These are phyloP conservation scores for Colletotrichum graminicola DNA, from an alignment of 2,329 filamentous ascomycete species.

Conservation along the genomic window DNA sequence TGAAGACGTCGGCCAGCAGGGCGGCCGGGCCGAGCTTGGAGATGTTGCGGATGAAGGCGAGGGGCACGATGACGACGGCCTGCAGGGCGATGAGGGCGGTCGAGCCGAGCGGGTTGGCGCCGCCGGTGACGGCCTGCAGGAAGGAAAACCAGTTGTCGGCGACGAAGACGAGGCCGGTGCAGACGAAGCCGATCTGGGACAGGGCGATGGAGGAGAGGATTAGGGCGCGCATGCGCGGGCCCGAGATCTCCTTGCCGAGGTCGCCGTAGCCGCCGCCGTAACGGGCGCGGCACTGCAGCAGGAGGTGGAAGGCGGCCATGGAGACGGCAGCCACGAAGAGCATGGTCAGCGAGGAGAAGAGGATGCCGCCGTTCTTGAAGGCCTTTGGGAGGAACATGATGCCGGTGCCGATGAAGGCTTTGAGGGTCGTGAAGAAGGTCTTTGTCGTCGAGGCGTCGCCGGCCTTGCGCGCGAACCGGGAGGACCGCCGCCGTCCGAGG, in stretches of 20 bases:
- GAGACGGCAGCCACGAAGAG: conserved; percentile 74
- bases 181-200: conserved; percentile 83
- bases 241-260: conserved; percentile 75
- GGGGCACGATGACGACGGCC: conserved; percentile 72
- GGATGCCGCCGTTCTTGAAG: conserved; percentile 81
- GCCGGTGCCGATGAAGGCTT: conserved; percentile 83
- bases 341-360: conserved; percentile 79
- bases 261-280: conserved; percentile 82
- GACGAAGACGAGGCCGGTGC: conserved; percentile 81
- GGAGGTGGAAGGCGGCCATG: conserved; percentile 78
- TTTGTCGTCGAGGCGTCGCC: conserved; percentile 77
- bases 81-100: conserved; percentile 75
- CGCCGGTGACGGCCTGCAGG: conserved; percentile 69
- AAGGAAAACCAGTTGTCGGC: conserved; percentile 80
- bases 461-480: conserved; percentile 53
- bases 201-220: conserved; percentile 79
- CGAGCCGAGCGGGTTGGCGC: conserved; percentile 64
- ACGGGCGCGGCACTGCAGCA: conserved; percentile 73
- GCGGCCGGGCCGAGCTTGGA: conserved; percentile 78
- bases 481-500: conserved; percentile 66
- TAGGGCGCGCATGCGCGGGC: conserved; percentile 71
- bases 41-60: conserved; percentile 80
- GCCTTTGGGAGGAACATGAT: conserved; percentile 87
- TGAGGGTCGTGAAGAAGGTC: conserved; percentile 83
- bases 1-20: conserved; percentile 78